A percentile compares a stretch with the other conserved stretches of the same genome.
Conservation (phyloP, 2,329 filamentous ascomycete genomes). For the Venturia carpophila region DNA sequence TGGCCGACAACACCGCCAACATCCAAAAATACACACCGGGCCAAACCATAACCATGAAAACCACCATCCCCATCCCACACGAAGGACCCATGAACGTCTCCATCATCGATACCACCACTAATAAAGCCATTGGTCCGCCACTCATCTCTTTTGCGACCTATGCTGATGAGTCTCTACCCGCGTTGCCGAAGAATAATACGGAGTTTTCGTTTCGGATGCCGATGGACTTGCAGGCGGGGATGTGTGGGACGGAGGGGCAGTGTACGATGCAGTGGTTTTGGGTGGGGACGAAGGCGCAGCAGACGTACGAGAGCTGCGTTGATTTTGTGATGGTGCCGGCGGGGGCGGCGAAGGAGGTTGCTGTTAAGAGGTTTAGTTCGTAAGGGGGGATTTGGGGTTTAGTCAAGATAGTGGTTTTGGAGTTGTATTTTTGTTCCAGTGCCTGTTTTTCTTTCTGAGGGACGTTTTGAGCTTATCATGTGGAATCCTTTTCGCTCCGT, state of each 20-base stretch:
- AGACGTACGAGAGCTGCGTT: constrained; percentile 57
- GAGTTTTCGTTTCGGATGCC: constrained; percentile 49
- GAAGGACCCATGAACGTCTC: constrained; percentile 51
- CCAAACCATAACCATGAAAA: constrained; percentile 38
- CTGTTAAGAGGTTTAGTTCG: not conserved
- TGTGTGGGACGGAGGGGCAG: constrained; percentile 32
- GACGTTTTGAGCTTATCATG: no score
- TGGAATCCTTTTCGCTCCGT: no score
- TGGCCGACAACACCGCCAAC: constrained; percentile 47
- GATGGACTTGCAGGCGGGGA: constrained; percentile 33
- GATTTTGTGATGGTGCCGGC: constrained; percentile 45
- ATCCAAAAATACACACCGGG: constrained; percentile 46
- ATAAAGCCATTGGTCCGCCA: constrained; percentile 45
- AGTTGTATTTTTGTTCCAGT: no score
- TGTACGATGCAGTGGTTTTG: constrained; percentile 57
- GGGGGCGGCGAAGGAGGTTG: not conserved
- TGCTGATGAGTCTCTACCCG: constrained; percentile 38
- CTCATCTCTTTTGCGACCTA: constrained; percentile 51
- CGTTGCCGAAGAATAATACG: constrained; percentile 39
- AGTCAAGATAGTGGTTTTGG: not conserved
- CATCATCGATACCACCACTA: constrained; percentile 47
- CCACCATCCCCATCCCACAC: constrained; percentile 46
- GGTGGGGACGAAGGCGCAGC: constrained; percentile 47
- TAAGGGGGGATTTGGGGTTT: not conserved
- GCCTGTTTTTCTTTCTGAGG: no score